phyloP scores from a whole-genome alignment of 805 yeast genomes.

The Dipodascopsis uninucleata region DNA sequence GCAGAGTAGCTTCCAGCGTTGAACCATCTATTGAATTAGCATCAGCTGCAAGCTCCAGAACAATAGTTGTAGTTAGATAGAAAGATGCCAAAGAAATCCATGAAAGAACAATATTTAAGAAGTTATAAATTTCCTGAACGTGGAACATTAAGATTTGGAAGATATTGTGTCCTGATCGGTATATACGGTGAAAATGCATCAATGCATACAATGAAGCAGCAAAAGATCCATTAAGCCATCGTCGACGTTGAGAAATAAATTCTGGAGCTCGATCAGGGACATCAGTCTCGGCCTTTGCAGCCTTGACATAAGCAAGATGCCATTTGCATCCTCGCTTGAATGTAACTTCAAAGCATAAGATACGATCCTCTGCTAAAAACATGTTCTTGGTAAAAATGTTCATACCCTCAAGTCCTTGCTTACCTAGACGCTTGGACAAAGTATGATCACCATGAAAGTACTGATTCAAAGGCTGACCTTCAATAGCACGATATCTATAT shows the following conservation, averaged over 20 bases:
- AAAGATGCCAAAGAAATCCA: conserved; percentile 66
- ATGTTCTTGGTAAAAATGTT: conserved; percentile 64
- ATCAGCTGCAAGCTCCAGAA: conserved; percentile 47
- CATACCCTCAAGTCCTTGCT: conserved; percentile 55
- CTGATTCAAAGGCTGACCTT: conserved; percentile 62
- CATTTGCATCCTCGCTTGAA: conserved; percentile 56
- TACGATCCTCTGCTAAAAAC: conserved; percentile 69
- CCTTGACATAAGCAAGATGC: conserved; percentile 60
- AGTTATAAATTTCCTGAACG: conserved; percentile 54
- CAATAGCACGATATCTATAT: conserved; percentile 55
- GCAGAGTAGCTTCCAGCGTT: conserved; percentile 36
- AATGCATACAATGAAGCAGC: conserved; percentile 59
- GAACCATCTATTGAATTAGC: conserved; percentile 44
- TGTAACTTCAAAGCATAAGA: conserved; percentile 60
- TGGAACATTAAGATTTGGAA: conserved; percentile 51
- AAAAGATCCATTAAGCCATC: conserved; percentile 69
- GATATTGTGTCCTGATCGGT: conserved; percentile 52
- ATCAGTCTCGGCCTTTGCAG: conserved; percentile 64
- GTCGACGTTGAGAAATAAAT: conserved; percentile 59
- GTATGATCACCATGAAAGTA: conserved; percentile 66
- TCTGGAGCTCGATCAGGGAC: conserved; percentile 63
- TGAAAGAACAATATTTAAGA: conserved; percentile 51
- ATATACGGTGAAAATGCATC: conserved; percentile 53
- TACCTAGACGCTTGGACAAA: conserved; percentile 44
- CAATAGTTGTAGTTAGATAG: conserved; percentile 59